phyloP scores from a whole-genome alignment of 2,329 filamentous ascomycete genomes.

The Xylaria sp. region DNA sequence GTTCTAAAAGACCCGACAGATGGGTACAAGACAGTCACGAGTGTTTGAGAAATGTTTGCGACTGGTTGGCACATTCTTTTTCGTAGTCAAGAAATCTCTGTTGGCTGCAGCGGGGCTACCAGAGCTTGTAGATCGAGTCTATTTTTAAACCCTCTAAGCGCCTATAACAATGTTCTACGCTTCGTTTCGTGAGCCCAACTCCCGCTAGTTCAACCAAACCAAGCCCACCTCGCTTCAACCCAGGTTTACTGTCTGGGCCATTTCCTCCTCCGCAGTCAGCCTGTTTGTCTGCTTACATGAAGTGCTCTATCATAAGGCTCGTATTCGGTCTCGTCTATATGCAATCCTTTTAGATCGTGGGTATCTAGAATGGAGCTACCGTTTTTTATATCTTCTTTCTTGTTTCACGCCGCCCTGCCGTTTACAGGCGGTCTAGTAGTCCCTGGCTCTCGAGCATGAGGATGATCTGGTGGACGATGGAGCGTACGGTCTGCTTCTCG shows the following conservation, averaged over 20 bases:
- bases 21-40: constrained; percentile 14
- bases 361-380: constrained; percentile 29
- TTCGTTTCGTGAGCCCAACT: constrained; percentile 7
- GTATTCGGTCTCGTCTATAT: constrained; percentile 22
- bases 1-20: constrained; percentile 12
- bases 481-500: constrained; percentile 87
- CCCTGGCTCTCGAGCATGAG: constrained; percentile 90
- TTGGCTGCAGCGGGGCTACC: constrained; percentile 10
- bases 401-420: not conserved
- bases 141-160: constrained; percentile 31
- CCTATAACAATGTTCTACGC: constrained; percentile 8
- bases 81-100: constrained; percentile 18
- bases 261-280: not conserved
- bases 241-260: constrained; percentile 10
- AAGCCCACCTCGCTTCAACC: not conserved
- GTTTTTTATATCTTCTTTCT: constrained; percentile 21
- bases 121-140: constrained; percentile 20
- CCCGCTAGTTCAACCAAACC: constrained; percentile 2
- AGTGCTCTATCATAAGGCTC: constrained; percentile 25
- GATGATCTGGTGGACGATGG: constrained; percentile 96
- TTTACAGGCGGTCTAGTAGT: constrained; percentile 77
- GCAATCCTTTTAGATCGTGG: constrained; percentile 18
- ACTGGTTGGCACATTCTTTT: constrained; percentile 17
- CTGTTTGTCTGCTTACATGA: constrained; percentile 11
- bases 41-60: constrained; percentile 3